Evolutionary conservation across 2,329 filamentous ascomycete species (phyloP).

Genomic region (Immersiporthe knoxdaviesiana): DNA sequence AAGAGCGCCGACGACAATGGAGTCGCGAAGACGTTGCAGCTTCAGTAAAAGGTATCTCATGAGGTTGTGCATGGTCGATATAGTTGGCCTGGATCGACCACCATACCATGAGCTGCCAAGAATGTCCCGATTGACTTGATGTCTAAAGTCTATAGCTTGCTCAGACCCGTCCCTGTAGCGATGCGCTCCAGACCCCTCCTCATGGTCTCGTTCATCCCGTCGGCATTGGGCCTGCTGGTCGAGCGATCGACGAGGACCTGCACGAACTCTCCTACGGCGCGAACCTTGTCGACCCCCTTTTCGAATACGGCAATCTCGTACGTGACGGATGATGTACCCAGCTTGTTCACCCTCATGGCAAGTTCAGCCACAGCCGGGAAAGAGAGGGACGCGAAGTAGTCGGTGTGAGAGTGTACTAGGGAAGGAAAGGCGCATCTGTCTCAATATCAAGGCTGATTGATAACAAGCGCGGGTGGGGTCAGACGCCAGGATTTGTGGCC

Average conservation of each 20-base stretch:
- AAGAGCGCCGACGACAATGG: conserved; percentile 51
- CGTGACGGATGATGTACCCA: conserved; percentile 84
- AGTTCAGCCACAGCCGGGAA: conserved; percentile 85
- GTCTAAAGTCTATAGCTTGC: conserved; percentile 32
- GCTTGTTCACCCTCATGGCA: conserved; percentile 77
- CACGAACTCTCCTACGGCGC: conserved; percentile 77
- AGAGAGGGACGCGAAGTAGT: conserved; percentile 80
- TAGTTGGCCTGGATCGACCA: neutral
- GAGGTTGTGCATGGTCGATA: neutral
- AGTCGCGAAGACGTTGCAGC: conserved; percentile 43
- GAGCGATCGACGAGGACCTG: conserved; percentile 86
- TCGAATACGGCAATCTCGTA: conserved; percentile 92
- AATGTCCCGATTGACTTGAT: neutral
- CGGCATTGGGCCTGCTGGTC: conserved; percentile 66
- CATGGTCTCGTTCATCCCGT: conserved; percentile 66
- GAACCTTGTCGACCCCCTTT: conserved; percentile 70
- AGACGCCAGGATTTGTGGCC: neutral
- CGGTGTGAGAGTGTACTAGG: conserved; percentile 75
- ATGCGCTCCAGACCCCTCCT: conserved; percentile 63
- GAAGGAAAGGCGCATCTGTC: neutral
- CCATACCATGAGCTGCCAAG: neutral
- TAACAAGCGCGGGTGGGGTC: neutral
- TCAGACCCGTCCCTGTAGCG: conserved; percentile 40
- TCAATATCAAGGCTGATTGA: neutral
- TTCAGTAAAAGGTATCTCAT: conserved; percentile 37